phyloP scores from a whole-genome alignment of 2,329 filamentous ascomycete genomes.

The Coleophoma crateriformis region DNA sequence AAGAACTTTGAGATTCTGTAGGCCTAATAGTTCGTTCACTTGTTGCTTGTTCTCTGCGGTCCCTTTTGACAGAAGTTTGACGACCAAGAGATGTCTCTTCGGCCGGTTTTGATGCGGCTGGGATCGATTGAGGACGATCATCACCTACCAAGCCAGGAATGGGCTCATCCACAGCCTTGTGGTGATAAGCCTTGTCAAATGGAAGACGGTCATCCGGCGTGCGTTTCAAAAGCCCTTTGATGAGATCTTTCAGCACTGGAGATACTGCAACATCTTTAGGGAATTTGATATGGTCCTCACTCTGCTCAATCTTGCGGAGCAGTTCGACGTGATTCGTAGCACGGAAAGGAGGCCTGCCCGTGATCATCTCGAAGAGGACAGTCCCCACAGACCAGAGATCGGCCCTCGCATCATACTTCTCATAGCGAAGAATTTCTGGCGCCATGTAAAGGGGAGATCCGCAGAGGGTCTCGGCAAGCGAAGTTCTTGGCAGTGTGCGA shows the following conservation, averaged over 20 bases:
- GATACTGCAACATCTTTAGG: slow-evolving; percentile 66
- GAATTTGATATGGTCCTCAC: slow-evolving; percentile 82
- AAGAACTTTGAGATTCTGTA: slow-evolving; percentile 17
- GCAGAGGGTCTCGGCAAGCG: slow-evolving; percentile 91
- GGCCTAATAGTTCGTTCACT: slow-evolving; percentile 6
- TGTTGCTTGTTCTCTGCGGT: slow-evolving; percentile 7
- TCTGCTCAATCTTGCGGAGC: slow-evolving; percentile 83
- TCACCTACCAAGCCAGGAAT: slow-evolving; percentile 81
- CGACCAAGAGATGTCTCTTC: slow-evolving; percentile 13
- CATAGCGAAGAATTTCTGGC: slow-evolving; percentile 92
- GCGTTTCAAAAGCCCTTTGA: slow-evolving; percentile 76
- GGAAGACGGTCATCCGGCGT: slow-evolving; percentile 80
- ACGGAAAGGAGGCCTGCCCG: slow-evolving; percentile 82
- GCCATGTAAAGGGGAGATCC: slow-evolving; percentile 98
- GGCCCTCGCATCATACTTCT: slow-evolving; percentile 94
- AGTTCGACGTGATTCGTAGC: slow-evolving; percentile 94
- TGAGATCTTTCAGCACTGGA: slow-evolving; percentile 72
- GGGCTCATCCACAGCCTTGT: slow-evolving; percentile 63
- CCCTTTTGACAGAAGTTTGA: slow-evolving; percentile 17
- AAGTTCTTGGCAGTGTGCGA: slow-evolving; percentile 81
- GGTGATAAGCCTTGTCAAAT: slow-evolving; percentile 80
- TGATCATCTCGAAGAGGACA: slow-evolving; percentile 92
- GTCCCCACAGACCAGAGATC: slow-evolving; percentile 98
- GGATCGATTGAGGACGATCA: slow-evolving; percentile 45
- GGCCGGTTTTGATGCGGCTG: slow-evolving; percentile 5